phyloP scores from a whole-genome alignment of 1,284 basidiomycete species.

The Austropuccinia psidii region DNA sequence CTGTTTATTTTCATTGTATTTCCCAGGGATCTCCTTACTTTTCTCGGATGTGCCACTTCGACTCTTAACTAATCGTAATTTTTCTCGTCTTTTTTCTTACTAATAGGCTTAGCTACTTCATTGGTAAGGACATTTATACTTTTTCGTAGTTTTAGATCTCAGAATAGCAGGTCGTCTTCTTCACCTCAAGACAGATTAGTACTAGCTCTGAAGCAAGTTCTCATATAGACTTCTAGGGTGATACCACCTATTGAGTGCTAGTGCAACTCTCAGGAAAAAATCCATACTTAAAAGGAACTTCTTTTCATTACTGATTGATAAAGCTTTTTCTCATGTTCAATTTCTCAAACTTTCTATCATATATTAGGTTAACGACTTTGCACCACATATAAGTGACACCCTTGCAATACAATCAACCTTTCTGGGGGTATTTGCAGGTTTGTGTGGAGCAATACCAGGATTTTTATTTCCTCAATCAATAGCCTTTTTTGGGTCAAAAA shows the following conservation, averaged over 20 bases:
- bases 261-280: not conserved
- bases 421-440: constrained; percentile 25
- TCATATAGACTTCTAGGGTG: not conserved
- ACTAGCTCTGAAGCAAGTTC: not conserved
- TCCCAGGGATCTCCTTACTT: too few relatives aligned
- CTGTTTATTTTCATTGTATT: not conserved
- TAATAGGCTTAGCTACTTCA: constrained; percentile 20
- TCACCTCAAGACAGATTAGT: too few relatives aligned
- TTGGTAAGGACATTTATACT: not conserved
- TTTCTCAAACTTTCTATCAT: not conserved
- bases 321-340: not conserved
- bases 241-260: not conserved
- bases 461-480: constrained; percentile 7
- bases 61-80: too few relatives aligned
- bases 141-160: not conserved
- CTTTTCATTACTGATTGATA: not conserved
- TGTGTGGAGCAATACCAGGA: constrained; percentile 32
- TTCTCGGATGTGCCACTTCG: too few relatives aligned
- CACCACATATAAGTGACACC: constrained; percentile 10
- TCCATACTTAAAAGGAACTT: not conserved
- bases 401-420: constrained; percentile 3
- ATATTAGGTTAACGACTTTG: constrained; percentile 29
- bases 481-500: constrained; percentile 6
- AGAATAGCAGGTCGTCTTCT: too few relatives aligned
- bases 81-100: not conserved